Percentiles rank a stretch among this genome's conserved stretches.
Conservation (phyloP, 495 filamentous ascomycete species). For the Tetracladium setigerum region DNA sequence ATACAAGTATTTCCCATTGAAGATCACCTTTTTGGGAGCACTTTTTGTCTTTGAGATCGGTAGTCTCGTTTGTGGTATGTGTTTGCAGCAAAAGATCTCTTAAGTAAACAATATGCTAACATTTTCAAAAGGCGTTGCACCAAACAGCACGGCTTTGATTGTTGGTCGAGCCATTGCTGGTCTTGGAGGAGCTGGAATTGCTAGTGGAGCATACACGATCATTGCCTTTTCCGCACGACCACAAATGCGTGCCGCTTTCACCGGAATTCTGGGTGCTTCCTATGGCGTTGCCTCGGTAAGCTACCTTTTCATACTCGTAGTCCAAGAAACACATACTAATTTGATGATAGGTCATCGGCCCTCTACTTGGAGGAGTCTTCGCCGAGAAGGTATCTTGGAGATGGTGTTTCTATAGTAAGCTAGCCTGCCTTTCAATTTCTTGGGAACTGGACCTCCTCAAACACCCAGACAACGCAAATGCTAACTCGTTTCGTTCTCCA, state of each 20-base stretch:
- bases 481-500: constrained; percentile 50
- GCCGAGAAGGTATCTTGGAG: constrained; percentile 35
- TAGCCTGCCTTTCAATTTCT: neutral
- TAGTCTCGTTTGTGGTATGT: constrained; percentile 62
- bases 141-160: constrained; percentile 67
- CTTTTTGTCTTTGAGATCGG: constrained; percentile 80
- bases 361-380: constrained; percentile 46
- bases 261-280: constrained; percentile 48
- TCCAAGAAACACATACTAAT: neutral
- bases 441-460: no score
- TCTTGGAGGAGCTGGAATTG: constrained; percentile 72
- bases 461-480: no score
- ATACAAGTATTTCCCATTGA: constrained; percentile 33
- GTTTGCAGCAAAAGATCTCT: neutral
- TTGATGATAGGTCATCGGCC: constrained; percentile 48
- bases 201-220: constrained; percentile 76
- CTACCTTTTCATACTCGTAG: constrained; percentile 60
- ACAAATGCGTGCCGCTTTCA: constrained; percentile 49
- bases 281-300: constrained; percentile 56
- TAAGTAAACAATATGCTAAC: neutral
- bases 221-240: constrained; percentile 69
- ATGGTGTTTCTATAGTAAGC: constrained; percentile 16
- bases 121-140: constrained; percentile 44
- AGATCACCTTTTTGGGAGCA: constrained; percentile 59
- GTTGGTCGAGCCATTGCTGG: constrained; percentile 80